These are phyloP conservation scores for Rhizopogon salebrosus DNA, from an alignment of 768 basidiomycete species.

Conservation along the genomic window DNA sequence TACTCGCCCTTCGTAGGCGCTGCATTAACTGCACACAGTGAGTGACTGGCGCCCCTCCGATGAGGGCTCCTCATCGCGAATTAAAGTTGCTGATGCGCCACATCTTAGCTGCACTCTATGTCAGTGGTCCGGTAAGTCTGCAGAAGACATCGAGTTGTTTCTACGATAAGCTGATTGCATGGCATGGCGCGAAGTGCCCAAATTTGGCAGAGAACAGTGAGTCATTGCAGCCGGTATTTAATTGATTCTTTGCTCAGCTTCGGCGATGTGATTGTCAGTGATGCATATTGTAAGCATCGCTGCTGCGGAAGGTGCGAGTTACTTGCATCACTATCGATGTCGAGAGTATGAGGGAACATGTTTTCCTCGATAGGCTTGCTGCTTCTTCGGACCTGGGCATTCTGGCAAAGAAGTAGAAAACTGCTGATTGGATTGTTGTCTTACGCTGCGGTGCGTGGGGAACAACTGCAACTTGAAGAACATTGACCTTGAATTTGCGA, in stretches of 20 bases:
- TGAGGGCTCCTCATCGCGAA: not conserved
- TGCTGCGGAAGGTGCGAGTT: conserved; percentile 4
- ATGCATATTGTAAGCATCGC: conserved; percentile 6
- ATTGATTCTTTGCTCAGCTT: not conserved
- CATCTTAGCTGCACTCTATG: not conserved
- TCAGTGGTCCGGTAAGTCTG: not conserved
- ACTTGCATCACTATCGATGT: not conserved
- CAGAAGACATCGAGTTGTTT: no score
- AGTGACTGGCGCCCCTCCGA: not conserved
- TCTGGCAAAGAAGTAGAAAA: conserved; percentile 11
- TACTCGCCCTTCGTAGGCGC: conserved; percentile 14
- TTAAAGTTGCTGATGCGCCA: not conserved
- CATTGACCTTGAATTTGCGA: not conserved
- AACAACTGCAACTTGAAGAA: no score
- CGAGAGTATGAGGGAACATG: not conserved
- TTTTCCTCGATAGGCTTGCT: conserved; percentile 10
- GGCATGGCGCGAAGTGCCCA: not conserved
- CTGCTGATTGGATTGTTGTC: conserved; percentile 9
- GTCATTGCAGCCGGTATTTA: not conserved
- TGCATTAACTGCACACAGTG: conserved; percentile 11
- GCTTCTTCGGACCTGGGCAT: conserved; percentile 15
- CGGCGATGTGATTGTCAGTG: not conserved
- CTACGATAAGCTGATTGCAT: conserved; percentile 3
- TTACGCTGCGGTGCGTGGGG: conserved; percentile 7
- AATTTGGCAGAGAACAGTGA: conserved; percentile 7